Evolutionary conservation across 192 early-diverging fungal genomes (phyloP), one percentile per base, ranked within the genome.

Genomic region (Coemansia asiatica): DNA sequence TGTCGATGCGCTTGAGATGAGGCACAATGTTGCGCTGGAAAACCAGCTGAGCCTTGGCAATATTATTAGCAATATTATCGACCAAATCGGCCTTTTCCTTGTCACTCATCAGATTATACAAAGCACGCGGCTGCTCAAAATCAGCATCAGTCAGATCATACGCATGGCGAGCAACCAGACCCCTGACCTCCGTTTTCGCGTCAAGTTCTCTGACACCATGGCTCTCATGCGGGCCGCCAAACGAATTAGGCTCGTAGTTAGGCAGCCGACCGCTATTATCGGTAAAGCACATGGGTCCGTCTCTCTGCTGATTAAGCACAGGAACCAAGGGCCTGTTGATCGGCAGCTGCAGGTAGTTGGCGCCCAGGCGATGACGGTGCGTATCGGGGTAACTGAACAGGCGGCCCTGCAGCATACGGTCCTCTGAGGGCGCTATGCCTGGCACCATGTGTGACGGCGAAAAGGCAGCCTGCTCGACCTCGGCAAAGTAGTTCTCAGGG

Each of bases 401-500:
- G 59, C 90, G 87, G 35, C 88, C 87, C 66, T 90, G 88, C 62
- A 90, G 80, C 81, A 92, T 85, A 53, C 83, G 85, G 74, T 90
- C 90, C 25, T 84, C 73, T 44, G 84, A 80, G 46, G 86, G 79
- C 23, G 87, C 87, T 47, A 91, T 89, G 56, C 90, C 90, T 2
- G 89, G 87, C 33, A 89, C 83, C 68, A 88, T 69, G 67, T 87
- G 81, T 26, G 88, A 87, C 15, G 88, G 87, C 69, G 86, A 82
- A 67, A 91, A 89, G 13, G 87, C 88, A 0, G 82, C 85, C 66
- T 91, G 90, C 82, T 91, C 90, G 61, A 80, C 84, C 75, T 91
- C 86, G 61, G 87, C 84, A 84, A 90, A 90, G 85, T 89, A 90
- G 75, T 91, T 88, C 60, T 87, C 85, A 49, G 87, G 86, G 74